Conservation (phyloP, 306 rosid genomes). For the Morella rubra region DNA sequence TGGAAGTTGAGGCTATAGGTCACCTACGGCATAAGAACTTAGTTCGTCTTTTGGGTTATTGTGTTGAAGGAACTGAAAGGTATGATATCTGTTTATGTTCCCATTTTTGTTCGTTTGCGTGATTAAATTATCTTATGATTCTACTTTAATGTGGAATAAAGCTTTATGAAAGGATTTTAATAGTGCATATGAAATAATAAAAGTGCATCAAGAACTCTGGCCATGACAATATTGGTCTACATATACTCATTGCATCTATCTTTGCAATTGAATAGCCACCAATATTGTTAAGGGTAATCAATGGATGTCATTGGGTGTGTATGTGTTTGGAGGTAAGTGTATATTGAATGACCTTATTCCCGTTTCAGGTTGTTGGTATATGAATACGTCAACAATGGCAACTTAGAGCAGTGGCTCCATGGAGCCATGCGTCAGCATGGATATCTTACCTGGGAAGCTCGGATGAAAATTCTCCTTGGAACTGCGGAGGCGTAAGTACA, state of each 20-base stretch:
- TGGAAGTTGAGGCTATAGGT: constrained; percentile 97
- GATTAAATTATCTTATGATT: constrained; percentile 4
- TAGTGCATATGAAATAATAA: not conserved
- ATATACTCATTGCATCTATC: not conserved
- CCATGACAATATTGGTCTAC: not conserved
- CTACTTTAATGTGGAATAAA: constrained; percentile 16
- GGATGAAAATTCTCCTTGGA: constrained; percentile 83
- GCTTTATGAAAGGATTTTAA: constrained; percentile 17
- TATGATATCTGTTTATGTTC: constrained; percentile 30
- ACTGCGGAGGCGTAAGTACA: constrained; percentile 80
- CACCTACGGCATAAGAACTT: constrained; percentile 92
- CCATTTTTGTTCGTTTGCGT: constrained; percentile 9
- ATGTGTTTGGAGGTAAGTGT: not conserved
- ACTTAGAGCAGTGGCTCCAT: constrained; percentile 90
- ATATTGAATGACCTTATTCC: not conserved
- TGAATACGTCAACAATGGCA: constrained; percentile 88
- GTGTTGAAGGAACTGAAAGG: constrained; percentile 97
- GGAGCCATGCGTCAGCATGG: constrained; percentile 83
- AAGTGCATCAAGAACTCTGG: not conserved
- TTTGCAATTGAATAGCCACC: not conserved
- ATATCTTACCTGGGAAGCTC: constrained; percentile 91
- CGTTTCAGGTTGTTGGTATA: constrained; percentile 75
- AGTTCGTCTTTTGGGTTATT: constrained; percentile 86
- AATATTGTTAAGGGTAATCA: not conserved
- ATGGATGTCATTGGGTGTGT: not conserved